phyloP scores from a whole-genome alignment of 2,329 filamentous ascomycete genomes.

The Epichloe scottii region DNA sequence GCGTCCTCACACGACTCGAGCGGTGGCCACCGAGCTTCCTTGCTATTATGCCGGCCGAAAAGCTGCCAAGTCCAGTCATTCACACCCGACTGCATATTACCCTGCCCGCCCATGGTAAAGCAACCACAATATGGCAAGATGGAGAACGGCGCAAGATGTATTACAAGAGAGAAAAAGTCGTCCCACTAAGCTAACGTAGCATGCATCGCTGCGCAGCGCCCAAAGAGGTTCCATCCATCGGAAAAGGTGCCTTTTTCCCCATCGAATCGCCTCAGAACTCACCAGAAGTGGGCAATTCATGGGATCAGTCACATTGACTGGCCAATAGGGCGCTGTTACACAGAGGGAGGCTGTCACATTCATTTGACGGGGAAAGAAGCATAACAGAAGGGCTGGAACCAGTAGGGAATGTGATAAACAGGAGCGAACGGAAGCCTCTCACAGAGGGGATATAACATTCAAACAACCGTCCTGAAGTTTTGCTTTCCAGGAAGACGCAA shows the following conservation, averaged over 20 bases:
- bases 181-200: background rate
- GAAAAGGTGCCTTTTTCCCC: background rate
- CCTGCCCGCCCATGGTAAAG: background rate
- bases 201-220: background rate
- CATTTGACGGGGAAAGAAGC: background rate
- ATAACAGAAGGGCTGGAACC: background rate
- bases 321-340: background rate
- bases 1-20: background rate
- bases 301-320: constrained; percentile 2
- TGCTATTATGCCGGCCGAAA: background rate
- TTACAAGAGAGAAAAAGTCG: background rate
- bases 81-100: background rate
- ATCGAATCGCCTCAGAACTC: background rate
- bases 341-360: background rate
- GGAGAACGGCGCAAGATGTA: background rate
- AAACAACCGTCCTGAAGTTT: background rate
- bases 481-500: background rate
- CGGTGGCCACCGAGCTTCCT: background rate
- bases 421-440: background rate
- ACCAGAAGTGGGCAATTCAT: background rate
- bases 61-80: background rate
- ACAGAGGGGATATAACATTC: background rate
- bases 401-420: background rate
- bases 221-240: background rate
- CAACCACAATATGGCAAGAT: background rate